phyloP scores from a whole-genome alignment of 148 eudicot genomes.

The Silene conica region DNA sequence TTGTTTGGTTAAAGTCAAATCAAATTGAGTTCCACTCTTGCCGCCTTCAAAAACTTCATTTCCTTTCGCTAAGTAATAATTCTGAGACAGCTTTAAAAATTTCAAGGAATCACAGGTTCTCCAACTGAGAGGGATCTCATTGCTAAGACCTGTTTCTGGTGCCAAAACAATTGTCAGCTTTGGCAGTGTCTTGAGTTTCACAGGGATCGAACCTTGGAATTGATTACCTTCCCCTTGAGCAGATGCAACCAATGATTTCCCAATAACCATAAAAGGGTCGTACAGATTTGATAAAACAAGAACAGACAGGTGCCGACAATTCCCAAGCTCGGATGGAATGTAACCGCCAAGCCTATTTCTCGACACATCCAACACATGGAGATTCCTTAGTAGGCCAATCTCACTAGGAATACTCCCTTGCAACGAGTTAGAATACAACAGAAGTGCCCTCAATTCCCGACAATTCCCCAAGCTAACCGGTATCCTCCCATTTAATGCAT shows the following conservation, averaged over 20 bases:
- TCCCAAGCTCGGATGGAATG: constrained; percentile 43
- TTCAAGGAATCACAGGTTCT: constrained; percentile 28
- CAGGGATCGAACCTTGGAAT: constrained; percentile 48
- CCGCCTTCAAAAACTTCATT: constrained; percentile 32
- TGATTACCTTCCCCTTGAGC: constrained; percentile 28
- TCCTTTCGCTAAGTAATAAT: constrained; percentile 23
- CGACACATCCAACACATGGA: constrained; percentile 60
- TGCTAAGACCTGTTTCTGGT: constrained; percentile 40
- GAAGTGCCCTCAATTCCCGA: constrained; percentile 35
- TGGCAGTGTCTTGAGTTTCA: constrained; percentile 38
- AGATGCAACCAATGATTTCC: constrained; percentile 1
- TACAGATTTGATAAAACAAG: constrained; percentile 43
- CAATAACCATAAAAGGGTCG: constrained; percentile 15
- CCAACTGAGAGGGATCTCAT: constrained; percentile 39
- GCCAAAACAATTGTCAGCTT: constrained; percentile 54
- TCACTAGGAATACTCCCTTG: constrained; percentile 45
- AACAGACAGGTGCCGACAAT: constrained; percentile 44
- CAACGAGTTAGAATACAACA: constrained; percentile 47
- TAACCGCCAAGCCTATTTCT: constrained; percentile 46
- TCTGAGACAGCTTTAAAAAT: constrained; percentile 45
- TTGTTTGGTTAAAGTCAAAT: constrained; percentile 42
- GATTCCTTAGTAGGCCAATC: constrained; percentile 43
- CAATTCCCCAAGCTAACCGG: constrained; percentile 53
- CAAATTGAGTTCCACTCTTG: constrained; percentile 34
- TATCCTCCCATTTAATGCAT: constrained; percentile 40